Percentiles rank a stretch among this genome's conserved stretches.
phyloP scores from a whole-genome alignment of 345 rosid genomes.

The Citrus unshiu region DNA sequence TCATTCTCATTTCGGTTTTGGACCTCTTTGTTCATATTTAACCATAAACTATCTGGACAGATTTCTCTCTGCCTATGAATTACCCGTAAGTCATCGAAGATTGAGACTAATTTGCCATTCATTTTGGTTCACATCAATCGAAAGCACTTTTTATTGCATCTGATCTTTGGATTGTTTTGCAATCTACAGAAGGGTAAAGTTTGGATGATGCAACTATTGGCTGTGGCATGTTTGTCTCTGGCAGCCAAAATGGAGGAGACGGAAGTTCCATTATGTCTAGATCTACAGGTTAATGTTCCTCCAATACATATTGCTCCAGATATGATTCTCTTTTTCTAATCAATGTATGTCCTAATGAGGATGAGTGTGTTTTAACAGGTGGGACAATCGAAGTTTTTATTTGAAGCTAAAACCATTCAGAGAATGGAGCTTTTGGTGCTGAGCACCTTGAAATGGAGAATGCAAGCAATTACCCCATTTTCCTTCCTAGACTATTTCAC shows the following conservation, averaged over 20 bases:
- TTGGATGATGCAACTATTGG: constrained; percentile 67
- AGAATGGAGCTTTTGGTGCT: constrained; percentile 76
- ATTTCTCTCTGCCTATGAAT: constrained; percentile 59
- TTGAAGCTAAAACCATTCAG: constrained; percentile 63
- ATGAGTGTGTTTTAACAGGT: constrained; percentile 27
- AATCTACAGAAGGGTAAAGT: constrained; percentile 53
- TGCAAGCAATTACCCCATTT: constrained; percentile 75
- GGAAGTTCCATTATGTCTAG: constrained; percentile 52
- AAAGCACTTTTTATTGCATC: neutral
- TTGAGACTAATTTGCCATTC: neutral
- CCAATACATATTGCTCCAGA: neutral
- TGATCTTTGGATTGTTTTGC: neutral
- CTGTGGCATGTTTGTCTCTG: constrained; percentile 71
- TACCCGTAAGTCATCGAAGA: constrained; percentile 54
- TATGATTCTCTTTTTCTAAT: neutral
- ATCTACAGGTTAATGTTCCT: constrained; percentile 53
- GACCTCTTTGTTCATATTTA: constrained; percentile 58
- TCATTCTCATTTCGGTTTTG: constrained; percentile 59
- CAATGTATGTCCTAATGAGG: neutral
- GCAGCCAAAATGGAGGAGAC: constrained; percentile 82
- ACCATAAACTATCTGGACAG: constrained; percentile 72
- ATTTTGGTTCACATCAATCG: neutral
- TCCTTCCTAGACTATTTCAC: constrained; percentile 60
- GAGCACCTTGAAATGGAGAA: constrained; percentile 67
- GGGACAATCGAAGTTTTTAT: constrained; percentile 52